Percentiles rank a stretch among this genome's conserved stretches.
Evolutionary conservation across 768 basidiomycete species (phyloP).

Genomic region (Leccinum incarnatum): DNA sequence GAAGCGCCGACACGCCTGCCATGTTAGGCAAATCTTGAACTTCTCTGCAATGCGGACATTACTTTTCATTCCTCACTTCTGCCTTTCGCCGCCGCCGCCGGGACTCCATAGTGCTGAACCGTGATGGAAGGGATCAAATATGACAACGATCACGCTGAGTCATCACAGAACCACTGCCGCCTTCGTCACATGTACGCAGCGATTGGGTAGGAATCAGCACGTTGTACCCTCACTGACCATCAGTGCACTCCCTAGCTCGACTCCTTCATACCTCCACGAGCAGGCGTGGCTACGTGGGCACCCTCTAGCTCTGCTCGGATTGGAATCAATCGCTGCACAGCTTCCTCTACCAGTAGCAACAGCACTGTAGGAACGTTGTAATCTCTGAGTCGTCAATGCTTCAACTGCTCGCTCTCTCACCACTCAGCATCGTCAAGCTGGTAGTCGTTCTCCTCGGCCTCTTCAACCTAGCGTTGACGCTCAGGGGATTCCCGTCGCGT

Average conservation of each 20-base stretch:
- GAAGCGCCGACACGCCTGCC: not conserved
- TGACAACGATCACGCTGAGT: not conserved
- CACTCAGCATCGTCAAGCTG: constrained; percentile 23
- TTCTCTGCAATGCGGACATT: not conserved
- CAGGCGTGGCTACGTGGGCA: not conserved
- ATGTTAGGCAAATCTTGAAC: not conserved
- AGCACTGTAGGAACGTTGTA: not conserved
- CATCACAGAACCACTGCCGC: not conserved
- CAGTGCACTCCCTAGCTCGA: not conserved
- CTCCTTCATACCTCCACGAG: not conserved
- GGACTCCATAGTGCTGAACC: no score
- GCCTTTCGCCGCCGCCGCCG: not conserved
- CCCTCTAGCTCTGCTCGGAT: not conserved
- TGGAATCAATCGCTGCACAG: not conserved
- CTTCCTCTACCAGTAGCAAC: not conserved
- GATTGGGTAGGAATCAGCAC: not conserved
- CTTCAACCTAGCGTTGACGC: constrained; percentile 14
- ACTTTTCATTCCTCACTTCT: not conserved
- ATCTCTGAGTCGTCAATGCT: not conserved
- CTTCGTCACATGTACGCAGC: not conserved
- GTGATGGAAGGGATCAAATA: not conserved
- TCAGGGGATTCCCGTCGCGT: not conserved
- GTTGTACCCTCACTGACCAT: not conserved
- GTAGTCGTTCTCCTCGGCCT: constrained; percentile 17
- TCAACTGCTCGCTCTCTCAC: not conserved